These are phyloP conservation scores for Metschnikowia kunwiensis DNA, from an alignment of 805 yeast genomes.

Conservation along the genomic window DNA sequence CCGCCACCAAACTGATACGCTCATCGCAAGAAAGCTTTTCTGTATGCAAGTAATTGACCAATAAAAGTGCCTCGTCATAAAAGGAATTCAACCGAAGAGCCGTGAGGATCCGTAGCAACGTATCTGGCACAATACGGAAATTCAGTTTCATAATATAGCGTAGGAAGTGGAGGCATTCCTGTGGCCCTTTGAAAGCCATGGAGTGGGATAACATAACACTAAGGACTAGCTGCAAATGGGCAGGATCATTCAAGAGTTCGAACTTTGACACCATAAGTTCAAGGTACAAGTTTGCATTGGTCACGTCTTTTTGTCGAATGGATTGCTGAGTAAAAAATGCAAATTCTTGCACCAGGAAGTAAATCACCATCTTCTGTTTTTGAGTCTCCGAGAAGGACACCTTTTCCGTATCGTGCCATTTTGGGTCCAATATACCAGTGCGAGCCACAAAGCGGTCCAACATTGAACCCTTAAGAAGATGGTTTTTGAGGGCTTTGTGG, in stretches of 20 bases:
- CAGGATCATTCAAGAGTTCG: constrained; percentile 19
- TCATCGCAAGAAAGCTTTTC: constrained; percentile 19
- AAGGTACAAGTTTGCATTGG: constrained; percentile 33
- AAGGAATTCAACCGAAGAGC: constrained; percentile 28
- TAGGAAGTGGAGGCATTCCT: constrained; percentile 31
- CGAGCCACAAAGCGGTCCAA: constrained; percentile 32
- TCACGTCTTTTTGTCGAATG: constrained; percentile 27
- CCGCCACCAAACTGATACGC: constrained; percentile 24
- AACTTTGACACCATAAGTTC: constrained; percentile 37
- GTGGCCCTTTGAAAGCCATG: constrained; percentile 38
- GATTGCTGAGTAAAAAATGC: constrained; percentile 22
- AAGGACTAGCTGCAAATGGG: constrained; percentile 25
- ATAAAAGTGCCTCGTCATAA: constrained; percentile 32
- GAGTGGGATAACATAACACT: constrained; percentile 29
- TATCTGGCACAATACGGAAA: constrained; percentile 24
- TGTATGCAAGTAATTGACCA: constrained; percentile 32
- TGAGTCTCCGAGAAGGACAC: constrained; percentile 18
- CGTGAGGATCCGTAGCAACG: constrained; percentile 28
- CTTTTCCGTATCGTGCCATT: constrained; percentile 35
- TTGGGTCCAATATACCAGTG: constrained; percentile 35
- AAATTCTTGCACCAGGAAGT: constrained; percentile 29
- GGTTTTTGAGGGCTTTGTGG: constrained; percentile 21
- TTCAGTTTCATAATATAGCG: constrained; percentile 30
- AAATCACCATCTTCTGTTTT: constrained; percentile 29
- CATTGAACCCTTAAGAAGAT: constrained; percentile 28